Percentiles rank a stretch among this genome's conserved stretches.
phyloP scores from a whole-genome alignment of 1,284 basidiomycete genomes.

The Irpex sp. region DNA sequence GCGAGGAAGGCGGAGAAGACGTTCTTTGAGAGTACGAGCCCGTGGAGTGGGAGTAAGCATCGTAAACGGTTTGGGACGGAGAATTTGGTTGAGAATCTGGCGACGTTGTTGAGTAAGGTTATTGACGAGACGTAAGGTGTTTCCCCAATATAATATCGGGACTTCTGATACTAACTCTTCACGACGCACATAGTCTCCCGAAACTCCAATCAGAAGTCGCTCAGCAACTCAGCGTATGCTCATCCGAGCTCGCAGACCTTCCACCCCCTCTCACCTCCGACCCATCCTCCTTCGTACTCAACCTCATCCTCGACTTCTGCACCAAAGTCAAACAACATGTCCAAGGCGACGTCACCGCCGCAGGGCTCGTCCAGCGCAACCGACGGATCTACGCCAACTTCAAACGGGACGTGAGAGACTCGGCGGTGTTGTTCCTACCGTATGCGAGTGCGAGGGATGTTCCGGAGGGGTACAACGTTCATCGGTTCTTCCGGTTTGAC shows the following conservation, averaged over 20 bases:
- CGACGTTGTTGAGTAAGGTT: conserved; percentile 42
- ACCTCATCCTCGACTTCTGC: conserved; percentile 33
- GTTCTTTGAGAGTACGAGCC: conserved; percentile 43
- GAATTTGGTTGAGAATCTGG: conserved; percentile 48
- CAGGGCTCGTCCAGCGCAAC: conserved; percentile 32
- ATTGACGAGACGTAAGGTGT: conserved; percentile 43
- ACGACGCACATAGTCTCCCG: conserved; percentile 30
- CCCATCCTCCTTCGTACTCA: conserved; percentile 40
- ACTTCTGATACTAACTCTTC: neutral
- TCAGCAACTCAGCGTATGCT: conserved; percentile 32
- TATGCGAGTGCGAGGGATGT: conserved; percentile 4
- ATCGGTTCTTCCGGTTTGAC: conserved; percentile 5
- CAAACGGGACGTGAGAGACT: conserved; percentile 30
- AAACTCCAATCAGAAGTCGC: conserved; percentile 31
- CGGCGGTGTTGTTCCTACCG: conserved; percentile 33
- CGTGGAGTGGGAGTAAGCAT: conserved; percentile 44
- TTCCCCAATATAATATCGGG: neutral
- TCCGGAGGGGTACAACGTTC: neutral
- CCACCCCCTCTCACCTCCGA: conserved; percentile 36
- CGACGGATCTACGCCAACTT: conserved; percentile 28
- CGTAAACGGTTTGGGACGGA: conserved; percentile 48
- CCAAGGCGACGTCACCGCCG: conserved; percentile 27
- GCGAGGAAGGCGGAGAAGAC: conserved; percentile 34
- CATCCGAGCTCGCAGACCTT: conserved; percentile 32
- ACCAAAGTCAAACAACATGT: conserved; percentile 31